Conservation (phyloP, 2,329 filamentous ascomycete genomes). For the Pseudogymnoascus sp. region DNA sequence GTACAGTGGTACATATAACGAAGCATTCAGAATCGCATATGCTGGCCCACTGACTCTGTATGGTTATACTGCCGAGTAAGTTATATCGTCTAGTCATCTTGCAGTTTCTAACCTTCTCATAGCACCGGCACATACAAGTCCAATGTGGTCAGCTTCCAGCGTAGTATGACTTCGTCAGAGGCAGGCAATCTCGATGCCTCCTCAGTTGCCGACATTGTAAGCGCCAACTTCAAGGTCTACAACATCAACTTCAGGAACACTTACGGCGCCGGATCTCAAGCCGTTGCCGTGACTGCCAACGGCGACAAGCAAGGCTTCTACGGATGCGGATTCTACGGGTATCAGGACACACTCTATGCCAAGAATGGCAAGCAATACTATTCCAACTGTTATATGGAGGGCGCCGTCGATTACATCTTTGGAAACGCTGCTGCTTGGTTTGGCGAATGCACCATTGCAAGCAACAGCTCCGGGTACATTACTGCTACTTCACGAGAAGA, state of each 20-base stretch:
- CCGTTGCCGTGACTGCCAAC: constrained; percentile 44
- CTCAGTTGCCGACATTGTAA: constrained; percentile 42
- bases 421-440: constrained; percentile 45
- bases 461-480: constrained; percentile 33
- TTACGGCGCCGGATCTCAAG: constrained; percentile 39
- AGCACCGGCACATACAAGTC: constrained; percentile 13
- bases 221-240: constrained; percentile 41
- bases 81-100: neutral
- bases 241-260: constrained; percentile 47
- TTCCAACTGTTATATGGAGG: constrained; percentile 45
- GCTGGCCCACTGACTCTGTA: constrained; percentile 26
- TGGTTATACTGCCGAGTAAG: constrained; percentile 39
- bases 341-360: constrained; percentile 44
- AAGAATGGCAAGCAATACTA: constrained; percentile 46
- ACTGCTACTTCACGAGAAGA: constrained; percentile 35
- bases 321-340: constrained; percentile 42
- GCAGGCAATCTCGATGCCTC: constrained; percentile 26
- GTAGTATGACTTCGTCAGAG: constrained; percentile 7
- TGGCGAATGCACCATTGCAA: constrained; percentile 31
- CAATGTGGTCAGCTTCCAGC: constrained; percentile 15
- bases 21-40: constrained; percentile 37
- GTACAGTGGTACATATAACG: constrained; percentile 44
- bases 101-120: neutral
- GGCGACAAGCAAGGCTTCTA: constrained; percentile 44
- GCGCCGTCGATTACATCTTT: constrained; percentile 51